Percentiles rank a stretch among this genome's conserved stretches.
These are phyloP conservation scores for Heliocybe sulcata DNA, from an alignment of 1,284 basidiomycete genomes.

Conservation along the genomic window DNA sequence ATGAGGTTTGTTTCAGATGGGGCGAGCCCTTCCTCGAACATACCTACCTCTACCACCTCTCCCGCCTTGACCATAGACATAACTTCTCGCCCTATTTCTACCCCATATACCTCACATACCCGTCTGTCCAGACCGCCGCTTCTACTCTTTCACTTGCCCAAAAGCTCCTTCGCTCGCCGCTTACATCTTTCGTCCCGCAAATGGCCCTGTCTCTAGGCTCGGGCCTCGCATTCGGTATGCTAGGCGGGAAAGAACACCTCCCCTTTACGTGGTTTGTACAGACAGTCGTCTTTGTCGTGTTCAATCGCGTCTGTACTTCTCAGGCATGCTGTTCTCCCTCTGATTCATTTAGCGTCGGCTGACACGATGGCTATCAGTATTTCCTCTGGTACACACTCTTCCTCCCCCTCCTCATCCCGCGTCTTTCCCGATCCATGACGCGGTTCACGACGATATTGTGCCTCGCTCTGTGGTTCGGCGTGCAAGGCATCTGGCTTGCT, in stretches of 20 bases:
- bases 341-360: neutral
- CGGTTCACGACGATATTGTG: slow-evolving; percentile 32
- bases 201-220: slow-evolving; percentile 59
- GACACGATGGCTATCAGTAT: slow-evolving; percentile 52
- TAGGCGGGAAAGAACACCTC: slow-evolving; percentile 38
- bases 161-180: slow-evolving; percentile 47
- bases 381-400: slow-evolving; percentile 97
- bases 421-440: slow-evolving; percentile 39
- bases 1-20: slow-evolving; percentile 53
- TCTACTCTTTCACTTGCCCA: slow-evolving; percentile 12
- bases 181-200: slow-evolving; percentile 72
- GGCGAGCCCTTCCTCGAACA: slow-evolving; percentile 89
- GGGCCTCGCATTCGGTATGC: slow-evolving; percentile 57
- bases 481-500: slow-evolving; percentile 80
- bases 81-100: slow-evolving; percentile 99
- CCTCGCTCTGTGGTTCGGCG: slow-evolving; percentile 64
- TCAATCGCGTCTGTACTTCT: slow-evolving; percentile 98
- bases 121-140: slow-evolving; percentile 23
- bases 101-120: slow-evolving; percentile 80
- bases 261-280: slow-evolving; percentile 88
- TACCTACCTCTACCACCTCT: slow-evolving; percentile 90
- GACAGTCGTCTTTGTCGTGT: slow-evolving; percentile 85
- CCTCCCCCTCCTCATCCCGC: slow-evolving; percentile 76
- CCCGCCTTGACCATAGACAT: slow-evolving; percentile 91
- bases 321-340: slow-evolving; percentile 45